These are phyloP conservation scores for Diaporthe nobilis DNA, from an alignment of 2,329 filamentous ascomycete genomes.

Conservation along the genomic window DNA sequence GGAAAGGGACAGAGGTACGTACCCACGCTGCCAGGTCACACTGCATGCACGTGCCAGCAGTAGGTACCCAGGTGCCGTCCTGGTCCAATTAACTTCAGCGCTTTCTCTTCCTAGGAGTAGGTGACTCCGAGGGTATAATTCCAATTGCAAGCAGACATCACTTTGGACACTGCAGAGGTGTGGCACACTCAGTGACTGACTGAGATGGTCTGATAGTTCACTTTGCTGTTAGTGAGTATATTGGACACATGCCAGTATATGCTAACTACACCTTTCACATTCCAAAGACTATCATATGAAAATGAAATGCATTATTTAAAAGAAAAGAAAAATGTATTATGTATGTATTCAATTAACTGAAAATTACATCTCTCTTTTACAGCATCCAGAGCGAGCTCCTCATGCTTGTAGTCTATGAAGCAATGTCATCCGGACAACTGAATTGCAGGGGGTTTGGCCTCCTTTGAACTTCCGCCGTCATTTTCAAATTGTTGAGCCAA, in stretches of 20 bases:
- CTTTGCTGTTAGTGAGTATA: background rate
- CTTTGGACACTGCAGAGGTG: too few relatives aligned
- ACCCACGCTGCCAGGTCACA: conserved; percentile 1
- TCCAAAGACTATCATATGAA: too few relatives aligned
- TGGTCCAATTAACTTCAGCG: background rate
- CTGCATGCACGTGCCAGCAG: conserved; percentile 10
- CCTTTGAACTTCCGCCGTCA: too few relatives aligned
- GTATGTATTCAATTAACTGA: too few relatives aligned
- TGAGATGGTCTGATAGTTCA: background rate
- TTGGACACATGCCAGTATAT: background rate
- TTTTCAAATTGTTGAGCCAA: too few relatives aligned
- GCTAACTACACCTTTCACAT: background rate
- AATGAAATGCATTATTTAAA: too few relatives aligned
- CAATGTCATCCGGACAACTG: too few relatives aligned
- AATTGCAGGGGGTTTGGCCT: too few relatives aligned
- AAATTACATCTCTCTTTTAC: background rate
- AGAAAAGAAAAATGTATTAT: too few relatives aligned
- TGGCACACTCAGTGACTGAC: background rate
- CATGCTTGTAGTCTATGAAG: too few relatives aligned
- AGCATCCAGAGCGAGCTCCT: background rate
- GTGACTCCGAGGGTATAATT: background rate
- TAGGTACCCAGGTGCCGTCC: background rate
- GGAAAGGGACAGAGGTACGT: background rate
- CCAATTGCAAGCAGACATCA: background rate
- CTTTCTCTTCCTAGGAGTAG: background rate